A percentile compares a stretch with the other conserved stretches of the same genome.
phyloP scores from a whole-genome alignment of 768 basidiomycete genomes.

The Lentinula lateritia region DNA sequence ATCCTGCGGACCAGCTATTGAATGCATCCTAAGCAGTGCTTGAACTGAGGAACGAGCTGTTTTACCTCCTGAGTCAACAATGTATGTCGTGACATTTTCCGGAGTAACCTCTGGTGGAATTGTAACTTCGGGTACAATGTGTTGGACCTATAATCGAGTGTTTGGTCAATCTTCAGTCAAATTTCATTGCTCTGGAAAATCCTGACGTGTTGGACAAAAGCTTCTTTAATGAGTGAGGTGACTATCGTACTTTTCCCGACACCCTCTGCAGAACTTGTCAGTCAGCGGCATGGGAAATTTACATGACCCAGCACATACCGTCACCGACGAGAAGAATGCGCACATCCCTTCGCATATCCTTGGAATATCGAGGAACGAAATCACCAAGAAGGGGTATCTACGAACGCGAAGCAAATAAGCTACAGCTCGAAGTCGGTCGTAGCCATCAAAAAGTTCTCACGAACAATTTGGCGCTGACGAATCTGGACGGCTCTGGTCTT shows the following conservation, averaged over 20 bases:
- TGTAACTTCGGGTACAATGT: conserved; percentile 93
- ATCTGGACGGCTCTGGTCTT: background rate
- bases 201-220: conserved; percentile 82
- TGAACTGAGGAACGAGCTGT: conserved; percentile 10
- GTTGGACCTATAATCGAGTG: conserved; percentile 67
- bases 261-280: conserved; percentile 55
- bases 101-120: conserved; percentile 97
- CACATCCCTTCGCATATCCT: conserved; percentile 83
- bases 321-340: conserved; percentile 92
- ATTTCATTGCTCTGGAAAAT: conserved; percentile 5
- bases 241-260: conserved; percentile 98
- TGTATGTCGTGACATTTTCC: conserved; percentile 96
- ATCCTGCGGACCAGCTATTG: conserved; percentile 77
- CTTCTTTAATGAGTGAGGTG: conserved; percentile 94
- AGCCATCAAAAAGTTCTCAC: background rate
- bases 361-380: conserved; percentile 2
- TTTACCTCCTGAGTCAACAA: conserved; percentile 94
- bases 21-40: conserved; percentile 8
- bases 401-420: background rate
- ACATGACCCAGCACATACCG: conserved; percentile 43
- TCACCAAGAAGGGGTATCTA: background rate
- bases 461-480: background rate
- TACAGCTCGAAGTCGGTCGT: background rate
- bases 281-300: conserved; percentile 7
- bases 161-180: background rate